Percentiles rank a stretch among this genome's conserved stretches.
phyloP scores from a whole-genome alignment of 2,329 filamentous ascomycete species.

The Aspergillus ochraceus region DNA sequence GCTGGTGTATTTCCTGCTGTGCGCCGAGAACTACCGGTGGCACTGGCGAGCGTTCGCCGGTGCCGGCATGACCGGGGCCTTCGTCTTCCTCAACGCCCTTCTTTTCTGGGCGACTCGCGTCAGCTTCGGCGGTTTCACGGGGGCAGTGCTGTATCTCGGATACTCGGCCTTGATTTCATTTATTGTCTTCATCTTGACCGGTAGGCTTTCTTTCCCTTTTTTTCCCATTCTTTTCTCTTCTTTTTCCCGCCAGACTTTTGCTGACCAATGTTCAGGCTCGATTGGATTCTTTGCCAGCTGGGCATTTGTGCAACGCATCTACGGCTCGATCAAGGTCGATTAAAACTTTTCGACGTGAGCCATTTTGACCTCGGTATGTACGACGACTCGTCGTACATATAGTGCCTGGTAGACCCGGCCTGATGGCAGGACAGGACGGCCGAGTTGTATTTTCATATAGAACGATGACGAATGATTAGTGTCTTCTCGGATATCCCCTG shows the following conservation, averaged over 20 bases:
- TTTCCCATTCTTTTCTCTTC: background rate
- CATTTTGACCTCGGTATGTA: background rate
- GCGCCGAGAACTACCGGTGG: conserved; percentile 97
- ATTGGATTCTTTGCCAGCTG: conserved; percentile 96
- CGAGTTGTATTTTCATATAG: background rate
- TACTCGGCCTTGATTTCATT: conserved; percentile 89
- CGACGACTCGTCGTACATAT: background rate
- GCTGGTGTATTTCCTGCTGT: conserved; percentile 94
- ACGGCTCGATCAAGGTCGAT: conserved; percentile 97
- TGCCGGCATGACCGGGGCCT: conserved; percentile 83
- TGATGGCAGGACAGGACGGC: background rate
- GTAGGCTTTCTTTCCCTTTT: conserved; percentile 57
- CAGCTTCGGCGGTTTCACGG: conserved; percentile 78
- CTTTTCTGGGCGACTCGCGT: conserved; percentile 89
- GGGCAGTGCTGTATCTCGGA: conserved; percentile 87
- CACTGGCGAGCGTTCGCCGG: conserved; percentile 95
- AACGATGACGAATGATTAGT: background rate
- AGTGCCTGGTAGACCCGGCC: too few species aligned
- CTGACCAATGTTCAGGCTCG: conserved; percentile 60
- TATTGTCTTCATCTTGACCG: conserved; percentile 89
- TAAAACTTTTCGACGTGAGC: conserved; percentile 41
- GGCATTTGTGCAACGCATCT: conserved; percentile 92
- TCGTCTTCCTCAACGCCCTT: conserved; percentile 88
- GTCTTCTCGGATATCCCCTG: conserved; percentile 7
- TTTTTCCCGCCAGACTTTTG: background rate